Percentiles rank a stretch among this genome's conserved stretches.
Evolutionary conservation across 2,329 filamentous ascomycete genomes (phyloP).

Genomic region (Colletotrichum lindemuthianum): DNA sequence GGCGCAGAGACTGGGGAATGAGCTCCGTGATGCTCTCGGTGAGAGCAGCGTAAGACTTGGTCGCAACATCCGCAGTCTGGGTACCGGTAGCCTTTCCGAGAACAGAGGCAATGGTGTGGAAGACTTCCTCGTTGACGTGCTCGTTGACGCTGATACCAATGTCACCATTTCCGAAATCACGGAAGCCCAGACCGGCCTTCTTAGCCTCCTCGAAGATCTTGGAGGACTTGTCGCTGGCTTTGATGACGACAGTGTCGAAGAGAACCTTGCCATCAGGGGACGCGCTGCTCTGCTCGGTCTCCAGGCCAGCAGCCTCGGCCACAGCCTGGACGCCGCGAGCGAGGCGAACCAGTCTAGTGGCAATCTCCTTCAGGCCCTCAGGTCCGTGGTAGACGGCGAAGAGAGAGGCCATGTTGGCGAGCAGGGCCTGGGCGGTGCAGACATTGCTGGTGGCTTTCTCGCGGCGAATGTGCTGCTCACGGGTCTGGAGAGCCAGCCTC

Average conservation of each 20-base stretch:
- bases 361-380: constrained; percentile 82
- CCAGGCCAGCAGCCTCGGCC: constrained; percentile 70
- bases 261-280: constrained; percentile 65
- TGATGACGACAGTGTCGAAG: constrained; percentile 85
- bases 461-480: constrained; percentile 94
- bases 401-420: constrained; percentile 96
- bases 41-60: constrained; percentile 46
- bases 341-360: constrained; percentile 78
- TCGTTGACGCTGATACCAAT: constrained; percentile 85
- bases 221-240: constrained; percentile 61
- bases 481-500: constrained; percentile 86
- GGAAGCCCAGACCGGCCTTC: constrained; percentile 67
- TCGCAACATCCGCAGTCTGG: constrained; percentile 53
- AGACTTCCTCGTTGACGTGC: constrained; percentile 59
- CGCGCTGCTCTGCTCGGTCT: constrained; percentile 68
- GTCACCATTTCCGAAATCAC: constrained; percentile 67
- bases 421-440: constrained; percentile 91
- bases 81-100: constrained; percentile 42
- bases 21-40: constrained; percentile 48
- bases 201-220: constrained; percentile 61
- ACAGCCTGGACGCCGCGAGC: constrained; percentile 75
- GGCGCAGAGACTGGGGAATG: constrained; percentile 70
- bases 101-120: constrained; percentile 56
- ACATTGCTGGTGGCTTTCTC: constrained; percentile 99
- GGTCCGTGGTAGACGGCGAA: constrained; percentile 96